These are phyloP conservation scores for Aspergillus costaricaensis DNA, from an alignment of 2,329 filamentous ascomycete species.

Conservation along the genomic window DNA sequence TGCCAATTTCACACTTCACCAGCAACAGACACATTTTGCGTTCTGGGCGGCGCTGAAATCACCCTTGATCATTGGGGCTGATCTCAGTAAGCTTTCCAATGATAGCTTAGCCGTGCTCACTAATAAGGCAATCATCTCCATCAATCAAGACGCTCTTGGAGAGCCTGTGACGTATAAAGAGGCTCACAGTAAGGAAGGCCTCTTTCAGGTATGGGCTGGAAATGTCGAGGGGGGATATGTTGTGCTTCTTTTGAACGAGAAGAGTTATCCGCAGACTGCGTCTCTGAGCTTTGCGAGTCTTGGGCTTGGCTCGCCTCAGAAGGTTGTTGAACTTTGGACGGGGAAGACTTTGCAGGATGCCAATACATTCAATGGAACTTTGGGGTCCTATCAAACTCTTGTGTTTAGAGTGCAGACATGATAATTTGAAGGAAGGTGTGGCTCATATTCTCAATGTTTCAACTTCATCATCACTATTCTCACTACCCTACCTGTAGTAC, in stretches of 20 bases:
- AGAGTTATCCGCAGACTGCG: not conserved
- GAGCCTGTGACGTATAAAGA: not conserved
- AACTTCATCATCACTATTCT: too few species aligned
- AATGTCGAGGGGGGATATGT: not conserved
- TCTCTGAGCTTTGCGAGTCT: not conserved
- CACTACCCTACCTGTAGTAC: too few species aligned
- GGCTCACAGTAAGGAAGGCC: not conserved
- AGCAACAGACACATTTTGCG: conserved; percentile 46
- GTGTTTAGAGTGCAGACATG: not conserved
- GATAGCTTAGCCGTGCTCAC: conserved; percentile 1
- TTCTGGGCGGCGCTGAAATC: conserved; percentile 51
- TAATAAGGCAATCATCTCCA: conserved; percentile 1
- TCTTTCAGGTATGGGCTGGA: conserved; percentile 6
- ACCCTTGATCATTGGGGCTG: conserved; percentile 47
- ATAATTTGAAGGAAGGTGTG: too few species aligned
- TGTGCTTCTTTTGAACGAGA: conserved; percentile 9
- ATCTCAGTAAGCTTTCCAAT: not conserved
- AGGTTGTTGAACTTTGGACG: not conserved
- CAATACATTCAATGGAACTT: not conserved
- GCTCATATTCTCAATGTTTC: fast-evolving
- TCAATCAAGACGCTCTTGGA: conserved; percentile 6
- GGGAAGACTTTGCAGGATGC: not conserved
- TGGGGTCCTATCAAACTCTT: conserved; percentile 8
- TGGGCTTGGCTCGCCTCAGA: not conserved
- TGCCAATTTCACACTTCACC: conserved; percentile 35